These are phyloP conservation scores for Blastobotrys mokoenaii DNA, from an alignment of 805 yeast genomes.

Conservation along the genomic window DNA sequence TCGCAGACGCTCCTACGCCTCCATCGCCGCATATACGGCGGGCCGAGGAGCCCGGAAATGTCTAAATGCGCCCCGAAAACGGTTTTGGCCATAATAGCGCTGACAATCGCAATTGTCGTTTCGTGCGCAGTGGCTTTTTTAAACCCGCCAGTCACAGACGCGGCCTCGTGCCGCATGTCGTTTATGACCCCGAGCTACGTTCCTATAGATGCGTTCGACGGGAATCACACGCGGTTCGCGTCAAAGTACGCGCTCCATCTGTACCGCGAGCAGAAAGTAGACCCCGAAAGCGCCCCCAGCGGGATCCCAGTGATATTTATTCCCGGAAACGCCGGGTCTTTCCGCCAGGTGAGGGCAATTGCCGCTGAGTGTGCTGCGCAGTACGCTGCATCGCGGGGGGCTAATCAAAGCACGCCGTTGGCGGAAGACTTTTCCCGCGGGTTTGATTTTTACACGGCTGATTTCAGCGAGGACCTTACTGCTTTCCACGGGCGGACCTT, in stretches of 20 bases:
- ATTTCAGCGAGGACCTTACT: slow-evolving; percentile 89
- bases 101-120: too few relatives aligned
- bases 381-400: slow-evolving; percentile 13
- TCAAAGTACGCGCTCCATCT: slow-evolving; percentile 72
- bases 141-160: slow-evolving; percentile 5
- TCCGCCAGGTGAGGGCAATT: slow-evolving; percentile 80
- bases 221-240: slow-evolving; percentile 59
- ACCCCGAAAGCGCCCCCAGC: slow-evolving; percentile 33
- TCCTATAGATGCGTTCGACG: slow-evolving; percentile 62
- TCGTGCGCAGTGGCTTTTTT: too few relatives aligned
- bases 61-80: too few relatives aligned
- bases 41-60: too few relatives aligned
- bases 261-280: slow-evolving; percentile 60
- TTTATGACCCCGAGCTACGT: slow-evolving; percentile 84
- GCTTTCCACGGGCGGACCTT: slow-evolving; percentile 92
- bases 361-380: slow-evolving; percentile 67
- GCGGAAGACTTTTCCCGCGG: slow-evolving; percentile 17
- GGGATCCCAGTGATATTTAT: slow-evolving; percentile 90
- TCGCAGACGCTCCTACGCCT: too few relatives aligned
- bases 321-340: slow-evolving; percentile 97
- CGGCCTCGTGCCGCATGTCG: slow-evolving; percentile 49
- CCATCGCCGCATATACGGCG: too few relatives aligned
- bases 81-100: too few relatives aligned
- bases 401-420: slow-evolving; percentile 28
- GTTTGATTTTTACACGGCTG: slow-evolving; percentile 77